These are phyloP conservation scores for Hypoxylon sp. DNA, from an alignment of 2,329 filamentous ascomycete species.

Conservation along the genomic window DNA sequence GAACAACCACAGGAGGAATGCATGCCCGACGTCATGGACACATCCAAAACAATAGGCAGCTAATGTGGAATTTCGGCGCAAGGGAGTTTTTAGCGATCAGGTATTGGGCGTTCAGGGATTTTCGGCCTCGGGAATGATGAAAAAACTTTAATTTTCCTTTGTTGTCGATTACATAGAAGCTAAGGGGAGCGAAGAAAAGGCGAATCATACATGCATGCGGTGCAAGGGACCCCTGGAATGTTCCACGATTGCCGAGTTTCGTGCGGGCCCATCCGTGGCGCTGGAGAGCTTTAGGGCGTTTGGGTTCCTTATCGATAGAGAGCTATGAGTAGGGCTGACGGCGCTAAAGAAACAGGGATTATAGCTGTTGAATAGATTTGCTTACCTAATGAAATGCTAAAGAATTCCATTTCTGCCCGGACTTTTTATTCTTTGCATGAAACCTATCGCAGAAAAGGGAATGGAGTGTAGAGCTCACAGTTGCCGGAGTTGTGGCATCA, in stretches of 20 bases:
- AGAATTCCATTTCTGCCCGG: no score
- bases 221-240: conserved; percentile 3
- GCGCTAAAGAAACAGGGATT: not conserved
- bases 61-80: conserved; percentile 33
- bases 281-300: conserved; percentile 14
- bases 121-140: conserved; percentile 9
- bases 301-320: conserved; percentile 32
- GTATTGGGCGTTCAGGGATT: conserved; percentile 10
- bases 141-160: conserved; percentile 1
- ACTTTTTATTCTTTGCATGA: no score
- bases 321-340: not conserved
- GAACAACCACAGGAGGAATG: no score
- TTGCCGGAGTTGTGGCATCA: not conserved
- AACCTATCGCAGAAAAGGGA: no score
- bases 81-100: conserved; percentile 22
- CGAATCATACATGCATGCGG: not conserved
- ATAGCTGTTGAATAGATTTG: not conserved
- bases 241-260: conserved; percentile 31
- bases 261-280: conserved; percentile 27
- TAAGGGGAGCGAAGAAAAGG: not conserved
- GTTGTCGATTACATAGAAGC: conserved; percentile 8
- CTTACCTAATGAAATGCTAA: no score
- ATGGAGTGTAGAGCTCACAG: not conserved
- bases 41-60: conserved; percentile 2
- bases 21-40: no score